Percentiles rank a stretch among this genome's conserved stretches.
phyloP scores from a whole-genome alignment of 208 protist species.

The Crithidia expoeki region DNA sequence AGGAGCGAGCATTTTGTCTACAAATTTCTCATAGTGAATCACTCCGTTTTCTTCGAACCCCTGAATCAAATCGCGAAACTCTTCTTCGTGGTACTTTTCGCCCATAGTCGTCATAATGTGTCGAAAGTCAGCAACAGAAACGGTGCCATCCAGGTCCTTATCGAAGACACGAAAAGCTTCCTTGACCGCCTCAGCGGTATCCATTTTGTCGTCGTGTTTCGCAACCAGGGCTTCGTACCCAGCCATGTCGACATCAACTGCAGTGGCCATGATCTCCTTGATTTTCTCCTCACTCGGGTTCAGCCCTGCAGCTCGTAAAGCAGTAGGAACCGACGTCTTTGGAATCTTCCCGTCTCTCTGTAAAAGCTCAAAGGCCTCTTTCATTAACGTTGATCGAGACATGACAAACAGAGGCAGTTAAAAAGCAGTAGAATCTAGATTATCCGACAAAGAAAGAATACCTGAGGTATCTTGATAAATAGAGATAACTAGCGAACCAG shows the following conservation, averaged over 20 bases:
- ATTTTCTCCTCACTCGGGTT: constrained; percentile 94
- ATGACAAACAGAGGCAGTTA: constrained; percentile 44
- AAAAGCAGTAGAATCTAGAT: too few species aligned
- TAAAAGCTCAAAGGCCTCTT: constrained; percentile 90
- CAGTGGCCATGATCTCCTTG: constrained; percentile 84
- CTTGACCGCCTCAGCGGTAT: constrained; percentile 94
- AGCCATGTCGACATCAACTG: constrained; percentile 81
- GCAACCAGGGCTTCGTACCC: constrained; percentile 83
- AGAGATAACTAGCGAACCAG: too few species aligned
- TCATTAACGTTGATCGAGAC: constrained; percentile 77
- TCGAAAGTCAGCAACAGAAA: constrained; percentile 95
- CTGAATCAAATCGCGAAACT: constrained; percentile 93
- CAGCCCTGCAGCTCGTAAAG: constrained; percentile 84
- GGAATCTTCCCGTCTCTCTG: constrained; percentile 91
- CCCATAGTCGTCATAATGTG: constrained; percentile 98
- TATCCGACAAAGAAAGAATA: too few species aligned
- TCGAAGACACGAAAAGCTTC: constrained; percentile 98
- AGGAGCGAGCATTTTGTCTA: constrained; percentile 89
- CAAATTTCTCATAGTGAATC: constrained; percentile 92
- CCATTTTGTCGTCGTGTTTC: constrained; percentile 88
- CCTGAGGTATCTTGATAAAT: too few species aligned
- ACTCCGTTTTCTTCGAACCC: constrained; percentile 91
- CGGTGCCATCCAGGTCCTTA: constrained; percentile 94
- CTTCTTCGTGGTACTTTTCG: constrained; percentile 96
- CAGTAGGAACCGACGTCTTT: constrained; percentile 83